A percentile compares a stretch with the other conserved stretches of the same genome.
Evolutionary conservation across 169 alveolate genomes (phyloP).

Genomic region (Cryptosporidium muris): DNA sequence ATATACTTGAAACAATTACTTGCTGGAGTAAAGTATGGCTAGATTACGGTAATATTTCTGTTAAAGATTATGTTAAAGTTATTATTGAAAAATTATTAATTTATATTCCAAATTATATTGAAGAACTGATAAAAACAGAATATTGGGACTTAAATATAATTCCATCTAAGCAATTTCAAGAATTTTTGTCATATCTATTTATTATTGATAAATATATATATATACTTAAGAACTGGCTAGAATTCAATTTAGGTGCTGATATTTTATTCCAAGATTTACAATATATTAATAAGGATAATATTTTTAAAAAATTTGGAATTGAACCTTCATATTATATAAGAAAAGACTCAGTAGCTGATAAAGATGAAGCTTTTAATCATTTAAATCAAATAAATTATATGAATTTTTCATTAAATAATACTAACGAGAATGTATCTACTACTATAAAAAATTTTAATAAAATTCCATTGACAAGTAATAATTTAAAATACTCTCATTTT

Average conservation of each 20-base stretch:
- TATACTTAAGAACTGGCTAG: conserved; percentile 49
- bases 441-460: too few species aligned
- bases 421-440: too few species aligned
- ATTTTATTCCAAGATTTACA: conserved; percentile 8
- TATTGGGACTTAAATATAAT: conserved; percentile 69
- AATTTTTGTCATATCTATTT: conserved; percentile 6
- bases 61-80: conserved; percentile 37
- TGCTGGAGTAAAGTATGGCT: conserved; percentile 50
- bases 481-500: background rate
- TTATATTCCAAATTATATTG: conserved; percentile 38
- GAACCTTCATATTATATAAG: too few species aligned
- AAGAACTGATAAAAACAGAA: conserved; percentile 33
- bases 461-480: too few species aligned
- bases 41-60: conserved; percentile 23
- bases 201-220: conserved; percentile 53
- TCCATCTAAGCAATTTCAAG: conserved; percentile 33
- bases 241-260: conserved; percentile 29
- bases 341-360: too few species aligned
- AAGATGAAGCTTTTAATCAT: too few species aligned
- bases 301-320: too few species aligned
- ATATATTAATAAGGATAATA: background rate
- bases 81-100: conserved; percentile 25
- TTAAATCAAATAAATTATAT: too few species aligned
- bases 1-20: conserved; percentile 41
- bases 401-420: too few species aligned